A percentile compares a stretch with the other conserved stretches of the same genome.
Evolutionary conservation across 2,329 filamentous ascomycete genomes (phyloP).

Genomic region (Verticillium tricorpus): DNA sequence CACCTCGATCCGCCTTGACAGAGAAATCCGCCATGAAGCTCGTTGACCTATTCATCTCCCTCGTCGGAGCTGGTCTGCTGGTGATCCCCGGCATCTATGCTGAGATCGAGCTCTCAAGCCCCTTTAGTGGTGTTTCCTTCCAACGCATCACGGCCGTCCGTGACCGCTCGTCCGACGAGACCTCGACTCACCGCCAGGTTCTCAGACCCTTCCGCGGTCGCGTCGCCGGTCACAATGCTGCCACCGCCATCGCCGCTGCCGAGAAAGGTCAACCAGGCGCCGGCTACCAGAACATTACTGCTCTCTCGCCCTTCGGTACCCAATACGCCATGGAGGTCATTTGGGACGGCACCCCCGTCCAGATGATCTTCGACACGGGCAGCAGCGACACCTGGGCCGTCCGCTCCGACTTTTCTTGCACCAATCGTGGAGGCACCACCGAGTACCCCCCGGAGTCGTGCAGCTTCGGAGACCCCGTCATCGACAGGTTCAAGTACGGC

Average conservation of each 20-base stretch:
- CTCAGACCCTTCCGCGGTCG: constrained; percentile 24
- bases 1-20: neutral
- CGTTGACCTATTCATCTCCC: constrained; percentile 1
- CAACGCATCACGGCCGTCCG: constrained; percentile 24
- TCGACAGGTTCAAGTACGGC: constrained; percentile 35
- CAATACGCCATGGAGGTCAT: constrained; percentile 36
- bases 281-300: constrained; percentile 31
- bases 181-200: constrained; percentile 24
- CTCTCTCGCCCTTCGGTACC: constrained; percentile 32
- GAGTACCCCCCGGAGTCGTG: constrained; percentile 27
- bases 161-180: constrained; percentile 20
- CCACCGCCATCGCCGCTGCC: constrained; percentile 21
- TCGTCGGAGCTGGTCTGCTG: constrained; percentile 5
- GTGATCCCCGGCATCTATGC: constrained; percentile 1
- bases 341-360: constrained; percentile 33
- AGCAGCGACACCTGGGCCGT: constrained; percentile 49
- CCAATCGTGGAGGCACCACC: constrained; percentile 25
- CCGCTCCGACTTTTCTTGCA: constrained; percentile 35
- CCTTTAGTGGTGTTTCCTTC: constrained; percentile 33
- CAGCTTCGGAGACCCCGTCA: constrained; percentile 33
- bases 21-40: constrained; percentile 8
- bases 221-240: constrained; percentile 18
- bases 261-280: constrained; percentile 7
- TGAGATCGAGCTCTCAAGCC: constrained; percentile 23
- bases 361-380: constrained; percentile 45